Conservation (phyloP, 306 rosid genomes). For the Rubus parviflorus region DNA sequence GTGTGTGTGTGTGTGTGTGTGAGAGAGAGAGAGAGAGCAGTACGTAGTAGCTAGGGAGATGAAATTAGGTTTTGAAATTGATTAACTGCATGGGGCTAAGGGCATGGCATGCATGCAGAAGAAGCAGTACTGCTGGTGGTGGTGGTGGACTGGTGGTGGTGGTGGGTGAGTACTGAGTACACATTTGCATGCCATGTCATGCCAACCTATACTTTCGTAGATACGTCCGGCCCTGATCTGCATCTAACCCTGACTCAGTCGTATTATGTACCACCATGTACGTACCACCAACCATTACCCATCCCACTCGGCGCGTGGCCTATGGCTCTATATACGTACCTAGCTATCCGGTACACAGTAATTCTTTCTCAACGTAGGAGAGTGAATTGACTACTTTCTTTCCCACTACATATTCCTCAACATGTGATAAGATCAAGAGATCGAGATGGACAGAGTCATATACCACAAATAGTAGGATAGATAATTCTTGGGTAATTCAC, state of each 20-base stretch:
- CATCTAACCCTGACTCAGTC: background rate
- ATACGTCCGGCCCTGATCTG: slow-evolving; percentile 26
- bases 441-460: no score
- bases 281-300: background rate
- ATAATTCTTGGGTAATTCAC: no score
- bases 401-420: no score
- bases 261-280: background rate
- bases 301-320: background rate
- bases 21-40: no score
- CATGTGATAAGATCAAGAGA: no score
- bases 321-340: background rate
- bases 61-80: no score
- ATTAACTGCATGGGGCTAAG: slow-evolving; percentile 4
- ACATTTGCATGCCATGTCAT: slow-evolving; percentile 85
- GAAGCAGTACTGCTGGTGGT: background rate
- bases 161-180: slow-evolving; percentile 33
- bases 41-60: no score
- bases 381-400: background rate
- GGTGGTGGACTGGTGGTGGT: background rate
- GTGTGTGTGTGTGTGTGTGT: no score
- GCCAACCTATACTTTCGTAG: slow-evolving; percentile 68
- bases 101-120: slow-evolving; percentile 62
- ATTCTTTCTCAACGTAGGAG: background rate
- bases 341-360: background rate
- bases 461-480: no score